phyloP scores from a whole-genome alignment of 2,329 filamentous ascomycete species.

The Colletotrichum sp. region DNA sequence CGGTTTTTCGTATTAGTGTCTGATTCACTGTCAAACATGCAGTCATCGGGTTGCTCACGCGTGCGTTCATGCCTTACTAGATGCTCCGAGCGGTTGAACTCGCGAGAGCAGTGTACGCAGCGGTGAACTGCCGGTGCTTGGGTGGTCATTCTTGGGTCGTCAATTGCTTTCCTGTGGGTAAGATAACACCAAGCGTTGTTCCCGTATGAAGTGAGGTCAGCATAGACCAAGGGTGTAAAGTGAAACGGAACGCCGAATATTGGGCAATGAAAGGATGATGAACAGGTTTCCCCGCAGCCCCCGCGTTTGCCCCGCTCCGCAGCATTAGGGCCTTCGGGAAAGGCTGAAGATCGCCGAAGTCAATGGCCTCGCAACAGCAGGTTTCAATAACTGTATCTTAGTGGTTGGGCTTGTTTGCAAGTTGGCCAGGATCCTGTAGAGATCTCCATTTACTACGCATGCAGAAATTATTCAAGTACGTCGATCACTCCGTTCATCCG shows the following conservation, averaged over 20 bases:
- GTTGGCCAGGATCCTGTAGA: background rate
- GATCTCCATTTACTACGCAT: background rate
- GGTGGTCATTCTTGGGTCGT: background rate
- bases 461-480: background rate
- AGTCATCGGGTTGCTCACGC: background rate
- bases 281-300: background rate
- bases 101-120: background rate
- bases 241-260: background rate
- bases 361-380: background rate
- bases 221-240: background rate
- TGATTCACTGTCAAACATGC: background rate
- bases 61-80: background rate
- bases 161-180: background rate
- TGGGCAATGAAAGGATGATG: background rate
- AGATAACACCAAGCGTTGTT: background rate
- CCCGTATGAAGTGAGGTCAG: background rate
- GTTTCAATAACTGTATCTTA: background rate
- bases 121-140: background rate
- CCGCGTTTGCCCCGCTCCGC: background rate
- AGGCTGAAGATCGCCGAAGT: background rate
- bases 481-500: background rate
- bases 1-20: background rate
- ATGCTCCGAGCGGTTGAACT: background rate
- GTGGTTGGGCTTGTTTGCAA: background rate
- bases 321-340: background rate